Conservation (phyloP, 495 filamentous ascomycete species). For the Aspergillus sparsus region DNA sequence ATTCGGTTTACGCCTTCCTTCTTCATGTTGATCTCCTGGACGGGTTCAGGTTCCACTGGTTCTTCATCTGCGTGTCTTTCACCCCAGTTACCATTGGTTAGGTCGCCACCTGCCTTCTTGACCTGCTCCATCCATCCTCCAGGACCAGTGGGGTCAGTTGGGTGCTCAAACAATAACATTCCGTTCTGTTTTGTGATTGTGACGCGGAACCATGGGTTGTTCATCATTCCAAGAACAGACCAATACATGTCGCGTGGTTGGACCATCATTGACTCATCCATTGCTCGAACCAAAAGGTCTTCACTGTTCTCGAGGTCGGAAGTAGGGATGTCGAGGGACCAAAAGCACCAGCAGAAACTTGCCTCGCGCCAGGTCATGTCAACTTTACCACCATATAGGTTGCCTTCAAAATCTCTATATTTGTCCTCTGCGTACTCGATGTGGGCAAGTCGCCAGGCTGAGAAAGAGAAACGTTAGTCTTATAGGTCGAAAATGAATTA, state of each 20-base stretch:
- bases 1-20: slow-evolving; percentile 62
- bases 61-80: slow-evolving; percentile 66
- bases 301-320: slow-evolving; percentile 61
- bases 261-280: slow-evolving; percentile 88
- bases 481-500: neutral
- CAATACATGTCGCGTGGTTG: slow-evolving; percentile 97
- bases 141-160: slow-evolving; percentile 77
- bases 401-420: slow-evolving; percentile 69
- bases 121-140: slow-evolving; percentile 97
- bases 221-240: slow-evolving; percentile 98
- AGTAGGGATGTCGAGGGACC: slow-evolving; percentile 73
- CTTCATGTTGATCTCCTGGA: slow-evolving; percentile 79
- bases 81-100: slow-evolving; percentile 85
- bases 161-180: slow-evolving; percentile 80
- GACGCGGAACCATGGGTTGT: slow-evolving; percentile 92
- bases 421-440: slow-evolving; percentile 86
- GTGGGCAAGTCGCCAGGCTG: slow-evolving; percentile 76
- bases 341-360: slow-evolving; percentile 94
- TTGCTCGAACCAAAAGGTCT: slow-evolving; percentile 81
- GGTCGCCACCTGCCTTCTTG: slow-evolving; percentile 83
- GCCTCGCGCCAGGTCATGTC: slow-evolving; percentile 83
- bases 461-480: slow-evolving; percentile 20
- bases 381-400: slow-evolving; percentile 74
- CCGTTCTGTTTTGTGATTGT: slow-evolving; percentile 72
- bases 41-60: slow-evolving; percentile 40